Evolutionary conservation across 176 grass and related monocot species (phyloP).

Genomic region (Hordeum vulgare): DNA sequence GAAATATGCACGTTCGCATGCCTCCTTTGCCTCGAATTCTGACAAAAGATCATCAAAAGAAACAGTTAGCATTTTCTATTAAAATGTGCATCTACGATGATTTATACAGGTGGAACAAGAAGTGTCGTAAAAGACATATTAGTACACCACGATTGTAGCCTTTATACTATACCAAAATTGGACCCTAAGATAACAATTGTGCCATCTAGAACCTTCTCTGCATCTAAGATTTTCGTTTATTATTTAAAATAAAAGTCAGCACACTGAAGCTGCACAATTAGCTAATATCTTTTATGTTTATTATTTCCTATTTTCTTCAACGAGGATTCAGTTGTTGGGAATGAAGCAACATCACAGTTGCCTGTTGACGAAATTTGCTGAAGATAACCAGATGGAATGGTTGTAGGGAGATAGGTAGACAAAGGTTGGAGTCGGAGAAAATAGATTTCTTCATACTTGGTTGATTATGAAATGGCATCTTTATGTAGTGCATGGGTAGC

Average conservation of each 20-base stretch:
- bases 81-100: neutral
- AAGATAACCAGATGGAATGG: neutral
- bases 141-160: neutral
- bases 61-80: slow-evolving; percentile 12
- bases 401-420: neutral
- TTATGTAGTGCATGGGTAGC: neutral
- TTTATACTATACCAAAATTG: neutral
- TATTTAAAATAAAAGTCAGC: neutral
- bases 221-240: neutral
- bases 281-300: neutral
- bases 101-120: neutral
- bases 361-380: neutral
- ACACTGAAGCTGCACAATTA: neutral
- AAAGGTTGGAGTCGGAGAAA: neutral
- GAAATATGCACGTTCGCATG: slow-evolving; percentile 86
- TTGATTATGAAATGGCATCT: neutral
- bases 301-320: neutral
- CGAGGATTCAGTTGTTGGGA: neutral
- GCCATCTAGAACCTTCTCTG: neutral
- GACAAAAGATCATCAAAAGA: slow-evolving; percentile 23
- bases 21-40: slow-evolving; percentile 84
- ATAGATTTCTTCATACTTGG: neutral
- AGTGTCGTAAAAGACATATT: neutral
- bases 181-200: neutral
- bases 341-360: neutral